Percentiles rank a stretch among this genome's conserved stretches.
Evolutionary conservation across 1,139 yeast species (phyloP).

Genomic region (Lipomyces yarrowii): DNA sequence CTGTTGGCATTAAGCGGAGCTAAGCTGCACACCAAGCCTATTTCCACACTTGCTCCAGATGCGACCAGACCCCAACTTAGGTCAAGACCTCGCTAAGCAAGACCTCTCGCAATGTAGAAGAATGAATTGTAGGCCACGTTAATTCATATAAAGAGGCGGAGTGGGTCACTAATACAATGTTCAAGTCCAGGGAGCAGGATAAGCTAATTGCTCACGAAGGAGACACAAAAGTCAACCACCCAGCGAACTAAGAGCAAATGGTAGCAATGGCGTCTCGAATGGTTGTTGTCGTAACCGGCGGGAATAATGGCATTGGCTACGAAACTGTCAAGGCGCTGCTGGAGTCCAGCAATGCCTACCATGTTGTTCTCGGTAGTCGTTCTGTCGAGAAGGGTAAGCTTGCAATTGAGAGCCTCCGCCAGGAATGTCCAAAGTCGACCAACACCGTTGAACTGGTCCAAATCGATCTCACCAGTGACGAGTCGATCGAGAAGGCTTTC

Average conservation of each 20-base stretch:
- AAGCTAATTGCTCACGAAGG: background rate
- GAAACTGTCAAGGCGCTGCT: conserved; percentile 10
- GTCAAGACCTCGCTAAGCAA: background rate
- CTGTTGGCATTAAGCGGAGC: background rate
- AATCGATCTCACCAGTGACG: conserved; percentile 2
- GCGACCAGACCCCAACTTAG: background rate
- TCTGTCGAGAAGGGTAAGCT: conserved; percentile 11
- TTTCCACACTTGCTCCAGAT: background rate
- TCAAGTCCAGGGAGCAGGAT: no score
- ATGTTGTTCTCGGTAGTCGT: conserved; percentile 15
- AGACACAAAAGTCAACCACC: background rate
- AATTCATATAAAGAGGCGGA: background rate
- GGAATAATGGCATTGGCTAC: conserved; percentile 23
- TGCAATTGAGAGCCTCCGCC: conserved; percentile 13
- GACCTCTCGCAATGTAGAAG: background rate
- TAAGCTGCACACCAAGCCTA: background rate
- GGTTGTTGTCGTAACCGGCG: conserved; percentile 22
- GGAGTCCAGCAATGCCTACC: conserved; percentile 7
- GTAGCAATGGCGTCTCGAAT: conserved; percentile 10
- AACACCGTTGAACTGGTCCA: conserved; percentile 2
- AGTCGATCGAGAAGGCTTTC: conserved; percentile 10
- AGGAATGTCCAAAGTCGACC: conserved; percentile 7
- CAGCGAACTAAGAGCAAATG: conserved; percentile 1
- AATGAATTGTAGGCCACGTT: background rate
- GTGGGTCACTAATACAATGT: background rate